These are phyloP conservation scores for Coprinellus aureogranulatus DNA, from an alignment of 768 basidiomycete species.

Conservation along the genomic window DNA sequence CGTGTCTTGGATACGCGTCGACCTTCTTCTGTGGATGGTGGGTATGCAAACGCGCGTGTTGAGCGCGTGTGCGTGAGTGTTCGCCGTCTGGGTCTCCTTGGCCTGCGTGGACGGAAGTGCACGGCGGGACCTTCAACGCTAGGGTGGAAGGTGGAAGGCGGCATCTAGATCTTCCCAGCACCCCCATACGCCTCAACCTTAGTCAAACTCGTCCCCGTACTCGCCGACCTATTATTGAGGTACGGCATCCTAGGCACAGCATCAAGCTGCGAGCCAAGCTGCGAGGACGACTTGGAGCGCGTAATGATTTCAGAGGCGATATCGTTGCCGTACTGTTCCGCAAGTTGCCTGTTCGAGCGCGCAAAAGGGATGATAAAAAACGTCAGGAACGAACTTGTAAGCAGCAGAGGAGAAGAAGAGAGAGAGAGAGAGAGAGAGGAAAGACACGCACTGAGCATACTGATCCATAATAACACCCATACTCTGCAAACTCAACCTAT, in stretches of 20 bases:
- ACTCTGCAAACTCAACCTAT: constrained; percentile 66
- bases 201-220: neutral
- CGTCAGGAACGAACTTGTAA: no score
- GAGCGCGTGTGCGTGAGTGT: no score
- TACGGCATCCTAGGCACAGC: neutral
- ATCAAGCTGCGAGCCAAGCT: constrained; percentile 14
- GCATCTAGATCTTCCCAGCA: no score
- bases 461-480: constrained; percentile 86
- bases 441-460: constrained; percentile 61
- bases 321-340: constrained; percentile 63
- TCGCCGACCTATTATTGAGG: neutral
- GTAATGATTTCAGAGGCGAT: constrained; percentile 54
- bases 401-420: no score
- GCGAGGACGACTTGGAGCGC: constrained; percentile 48
- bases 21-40: no score
- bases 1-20: no score
- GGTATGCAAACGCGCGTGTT: no score
- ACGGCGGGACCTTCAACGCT: no score
- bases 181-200: neutral
- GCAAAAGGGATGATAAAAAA: neutral
- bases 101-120: no score
- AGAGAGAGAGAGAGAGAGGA: constrained; percentile 4
- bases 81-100: no score
- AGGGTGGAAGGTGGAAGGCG: no score
- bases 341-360: constrained; percentile 51